Conservation (phyloP, 768 basidiomycete species). For the Lyophyllum atratum region DNA sequence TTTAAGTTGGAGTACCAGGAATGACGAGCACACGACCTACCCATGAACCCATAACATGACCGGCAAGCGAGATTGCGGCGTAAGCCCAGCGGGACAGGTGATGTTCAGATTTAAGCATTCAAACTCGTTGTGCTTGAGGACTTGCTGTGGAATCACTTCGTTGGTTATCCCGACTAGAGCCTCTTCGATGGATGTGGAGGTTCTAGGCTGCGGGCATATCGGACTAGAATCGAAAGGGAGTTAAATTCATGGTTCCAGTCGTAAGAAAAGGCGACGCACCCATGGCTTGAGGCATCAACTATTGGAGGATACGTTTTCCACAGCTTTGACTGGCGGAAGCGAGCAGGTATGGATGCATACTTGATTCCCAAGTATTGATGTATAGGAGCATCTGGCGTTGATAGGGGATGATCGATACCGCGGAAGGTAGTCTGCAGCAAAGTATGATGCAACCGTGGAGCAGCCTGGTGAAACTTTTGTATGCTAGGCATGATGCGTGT, state of each 20-base stretch:
- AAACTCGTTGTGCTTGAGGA: conserved; percentile 68
- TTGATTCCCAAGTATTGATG: conserved; percentile 80
- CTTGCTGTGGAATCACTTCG: conserved; percentile 53
- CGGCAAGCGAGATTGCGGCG: conserved; percentile 55
- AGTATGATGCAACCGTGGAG: conserved; percentile 48
- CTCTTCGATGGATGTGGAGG: conserved; percentile 52
- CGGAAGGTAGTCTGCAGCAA: conserved; percentile 64
- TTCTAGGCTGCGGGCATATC: conserved; percentile 68
- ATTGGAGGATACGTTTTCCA: conserved; percentile 55
- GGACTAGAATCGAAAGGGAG: conserved; percentile 43
- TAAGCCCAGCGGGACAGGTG: conserved; percentile 65
- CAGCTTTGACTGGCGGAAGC: conserved; percentile 74
- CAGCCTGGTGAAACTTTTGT: conserved; percentile 21
- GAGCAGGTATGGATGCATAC: conserved; percentile 71
- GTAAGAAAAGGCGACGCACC: conserved; percentile 43
- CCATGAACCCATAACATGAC: conserved; percentile 91
- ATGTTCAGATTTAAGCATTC: conserved; percentile 82
- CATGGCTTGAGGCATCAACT: conserved; percentile 66
- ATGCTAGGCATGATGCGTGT: conserved; percentile 28
- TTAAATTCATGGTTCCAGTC: background rate
- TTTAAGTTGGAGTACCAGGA: conserved; percentile 5
- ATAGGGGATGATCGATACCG: conserved; percentile 63
- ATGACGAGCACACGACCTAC: conserved; percentile 39
- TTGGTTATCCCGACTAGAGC: conserved; percentile 60
- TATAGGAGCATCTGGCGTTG: conserved; percentile 54